Evolutionary conservation across 140 eudicot genomes (phyloP), one percentile per base, ranked within the genome.

Genomic region (Ambrosia hybrid): DNA sequence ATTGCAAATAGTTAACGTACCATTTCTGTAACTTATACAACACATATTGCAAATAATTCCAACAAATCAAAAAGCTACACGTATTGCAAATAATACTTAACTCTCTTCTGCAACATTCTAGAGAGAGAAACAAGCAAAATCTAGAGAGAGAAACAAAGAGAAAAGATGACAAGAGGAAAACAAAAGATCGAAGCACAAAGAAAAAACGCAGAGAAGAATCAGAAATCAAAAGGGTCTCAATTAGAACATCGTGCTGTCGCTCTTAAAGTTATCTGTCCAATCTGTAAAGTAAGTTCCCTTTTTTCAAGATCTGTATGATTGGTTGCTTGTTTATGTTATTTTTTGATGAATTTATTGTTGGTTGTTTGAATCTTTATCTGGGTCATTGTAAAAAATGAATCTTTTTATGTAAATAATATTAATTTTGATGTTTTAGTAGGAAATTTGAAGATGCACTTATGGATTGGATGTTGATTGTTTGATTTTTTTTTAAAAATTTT

Each of bases 131-230:
- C 48, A 6, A 43, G 48, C 8, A 43, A 43, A 43, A 43, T 43
- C 48, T 43, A 34, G 68, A 38, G 36, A 43, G 14, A 48, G 43
- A 57, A 49, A 49, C 14, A 49, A 49, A 3, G 55, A 26, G 61
- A 60, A 57, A 60, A 14, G 67, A 92, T 92, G 98, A 87, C 92
- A 13, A 78, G 98, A 78, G 98, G 98, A 49, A 92, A 92, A 70
- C 98, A 92, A 61, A 92, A 92, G 95, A 89, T 92, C 77, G 98
- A 92, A 33, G 95, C 96, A 2, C 98, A 92, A 71, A 87, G 38
- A 30, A 82, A 77, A 71, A 92, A 92, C 73, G 98, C 96, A n/a
- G 98, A 92, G 85, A 92, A 82, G 84, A 89, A 92, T 72, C 92
- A 85, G 76, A 92, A 87, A 75, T 13, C 73, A 10, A 92, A 90